Conservation (phyloP, 345 rosid genomes). For the Populus pruinosa region DNA sequence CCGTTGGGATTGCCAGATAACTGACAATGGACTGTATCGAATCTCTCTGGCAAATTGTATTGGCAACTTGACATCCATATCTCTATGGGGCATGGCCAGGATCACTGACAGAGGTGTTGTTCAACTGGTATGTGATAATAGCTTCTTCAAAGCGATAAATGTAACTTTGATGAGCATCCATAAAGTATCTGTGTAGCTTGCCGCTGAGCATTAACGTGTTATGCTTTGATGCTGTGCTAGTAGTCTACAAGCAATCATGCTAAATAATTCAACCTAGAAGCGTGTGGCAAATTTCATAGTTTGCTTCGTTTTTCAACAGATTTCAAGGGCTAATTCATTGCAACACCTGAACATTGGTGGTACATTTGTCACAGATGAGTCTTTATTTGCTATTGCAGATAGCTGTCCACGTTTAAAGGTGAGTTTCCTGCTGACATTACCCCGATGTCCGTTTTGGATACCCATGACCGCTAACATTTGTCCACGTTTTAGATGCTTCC, state of each 20-base stretch:
- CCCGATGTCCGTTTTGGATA: background rate
- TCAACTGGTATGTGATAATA: conserved; percentile 53
- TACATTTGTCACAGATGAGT: conserved; percentile 82
- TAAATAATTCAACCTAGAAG: background rate
- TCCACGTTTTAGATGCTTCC: background rate
- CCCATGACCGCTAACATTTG: no score
- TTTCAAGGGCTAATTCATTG: conserved; percentile 64
- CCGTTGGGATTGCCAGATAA: conserved; percentile 91
- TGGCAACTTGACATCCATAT: conserved; percentile 63
- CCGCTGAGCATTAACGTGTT: no score
- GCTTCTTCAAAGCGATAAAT: background rate
- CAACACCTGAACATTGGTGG: conserved; percentile 84
- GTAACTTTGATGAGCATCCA: background rate
- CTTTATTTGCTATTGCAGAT: conserved; percentile 68
- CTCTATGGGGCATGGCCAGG: conserved; percentile 85
- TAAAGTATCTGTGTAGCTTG: background rate
- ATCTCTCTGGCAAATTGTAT: conserved; percentile 70
- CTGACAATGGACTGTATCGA: conserved; percentile 66
- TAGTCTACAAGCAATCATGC: no score
- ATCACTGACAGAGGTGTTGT: conserved; percentile 86
- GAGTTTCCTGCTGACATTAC: background rate
- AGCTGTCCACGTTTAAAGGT: conserved; percentile 78
- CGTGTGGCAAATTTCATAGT: background rate
- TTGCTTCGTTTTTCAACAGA: conserved; percentile 35
- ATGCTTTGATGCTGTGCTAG: background rate